Base-by-base conservation (phyloP, 1,139 yeast genomes). In the Yamadazyma songkhlaensis region DNA sequence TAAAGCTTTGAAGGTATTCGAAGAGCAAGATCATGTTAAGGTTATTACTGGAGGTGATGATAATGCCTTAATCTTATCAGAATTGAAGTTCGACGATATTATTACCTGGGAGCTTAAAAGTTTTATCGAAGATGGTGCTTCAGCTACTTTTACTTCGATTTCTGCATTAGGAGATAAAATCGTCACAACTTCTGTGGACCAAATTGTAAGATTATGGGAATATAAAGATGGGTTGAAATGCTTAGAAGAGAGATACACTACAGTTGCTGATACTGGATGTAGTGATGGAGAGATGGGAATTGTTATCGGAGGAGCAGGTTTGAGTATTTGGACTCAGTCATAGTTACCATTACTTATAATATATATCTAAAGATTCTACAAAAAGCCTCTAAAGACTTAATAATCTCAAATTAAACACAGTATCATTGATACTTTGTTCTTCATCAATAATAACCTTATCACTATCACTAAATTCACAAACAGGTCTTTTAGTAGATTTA, bases 221-320 rank as follows among this genome's bases (percentile, higher is more conserved):
- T 54, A 69, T 22, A 32, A 47, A 0, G 48, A 49, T 0, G 50
- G 43, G 2, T 53, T 85, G 29, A 38, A 36, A 1, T 60, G 80
- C 35, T 14, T 57, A 1, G 67, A 72, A 4, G 66, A 74, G 1
- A 58, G 57, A 36, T 86, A 84, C 56, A 86, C 96, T 2, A 83
- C 96, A 0, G 77, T 89, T 26, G 95, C 97, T 0, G 98, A 92
- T 54, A 86, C 96, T 0, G 97, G 96, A 0, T 81, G 89, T 39
- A 59, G 79, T 31, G 84, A 71, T 37, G 47, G 70, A 50, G 68
- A 1, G 31, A 35, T 0, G 46, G 59, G n/a, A 57, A 49, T 2
- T 0, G 54, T 81, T 6, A 58, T 83, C 17, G 92, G 87, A 10
- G 94, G 94, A 11, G 83, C 86, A 3, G 94, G 94, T 2, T 51